phyloP scores from a whole-genome alignment of 345 rosid species.

The Eucalyptus curtisii region DNA sequence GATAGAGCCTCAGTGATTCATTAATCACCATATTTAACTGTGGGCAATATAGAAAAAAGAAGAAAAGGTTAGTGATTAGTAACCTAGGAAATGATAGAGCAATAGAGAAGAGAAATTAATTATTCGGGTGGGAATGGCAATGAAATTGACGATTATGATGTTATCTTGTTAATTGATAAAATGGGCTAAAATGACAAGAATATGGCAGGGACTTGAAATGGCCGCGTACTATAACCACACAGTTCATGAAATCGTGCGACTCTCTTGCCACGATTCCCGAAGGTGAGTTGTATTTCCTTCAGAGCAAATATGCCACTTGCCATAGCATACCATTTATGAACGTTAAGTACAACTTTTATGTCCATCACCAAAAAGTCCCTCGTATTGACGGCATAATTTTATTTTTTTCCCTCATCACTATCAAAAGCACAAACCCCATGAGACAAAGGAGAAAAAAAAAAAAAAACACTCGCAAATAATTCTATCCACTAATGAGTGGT shows the following conservation, averaged over 20 bases:
- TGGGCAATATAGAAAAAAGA: neutral
- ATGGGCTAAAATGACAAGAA: neutral
- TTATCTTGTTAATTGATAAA: neutral
- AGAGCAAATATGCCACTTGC: neutral
- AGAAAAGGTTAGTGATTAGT: neutral
- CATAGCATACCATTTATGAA: neutral
- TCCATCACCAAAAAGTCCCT: neutral
- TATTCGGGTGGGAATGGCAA: too few species aligned
- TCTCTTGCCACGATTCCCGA: neutral
- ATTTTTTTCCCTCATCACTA: neutral
- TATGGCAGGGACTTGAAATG: neutral
- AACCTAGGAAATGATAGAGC: neutral
- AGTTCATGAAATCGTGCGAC: neutral
- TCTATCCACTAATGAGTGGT: neutral
- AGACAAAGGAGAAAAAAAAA: neutral
- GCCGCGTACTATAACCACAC: neutral
- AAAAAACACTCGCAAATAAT: neutral
- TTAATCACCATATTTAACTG: constrained; percentile 85
- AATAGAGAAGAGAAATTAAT: neutral
- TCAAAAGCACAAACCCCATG: neutral
- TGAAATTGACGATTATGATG: neutral
- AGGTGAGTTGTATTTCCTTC: neutral
- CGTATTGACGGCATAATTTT: neutral
- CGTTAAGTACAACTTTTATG: neutral
- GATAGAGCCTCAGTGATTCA: constrained; percentile 82